A percentile compares a stretch with the other conserved stretches of the same genome.
These are phyloP conservation scores for Linnemannia zychae DNA, from an alignment of 192 early-diverging fungal genomes.

Conservation along the genomic window DNA sequence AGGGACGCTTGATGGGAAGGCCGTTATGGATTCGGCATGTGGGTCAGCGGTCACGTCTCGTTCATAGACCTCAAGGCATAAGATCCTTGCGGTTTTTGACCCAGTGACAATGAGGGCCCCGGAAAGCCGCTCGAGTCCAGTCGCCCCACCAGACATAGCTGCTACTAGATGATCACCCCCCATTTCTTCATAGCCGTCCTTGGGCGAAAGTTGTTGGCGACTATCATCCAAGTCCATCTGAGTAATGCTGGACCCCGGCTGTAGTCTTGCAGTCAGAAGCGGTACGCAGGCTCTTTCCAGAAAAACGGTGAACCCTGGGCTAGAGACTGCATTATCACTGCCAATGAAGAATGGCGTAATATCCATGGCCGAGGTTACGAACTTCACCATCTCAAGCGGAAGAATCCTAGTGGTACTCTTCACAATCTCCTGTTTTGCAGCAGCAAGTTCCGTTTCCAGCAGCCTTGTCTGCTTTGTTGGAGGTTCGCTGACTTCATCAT, in stretches of 20 bases:
- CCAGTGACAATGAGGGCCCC: conserved; percentile 13
- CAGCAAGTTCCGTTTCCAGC: conserved; percentile 2
- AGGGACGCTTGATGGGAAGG: conserved; percentile 11
- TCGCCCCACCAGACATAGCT: conserved; percentile 7
- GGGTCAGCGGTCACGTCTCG: conserved; percentile 3
- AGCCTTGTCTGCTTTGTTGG: conserved; percentile 16
- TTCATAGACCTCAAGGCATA: neutral
- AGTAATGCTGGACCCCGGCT: conserved; percentile 4
- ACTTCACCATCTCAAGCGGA: conserved; percentile 10
- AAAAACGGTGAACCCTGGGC: conserved; percentile 6
- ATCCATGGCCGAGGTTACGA: conserved; percentile 13
- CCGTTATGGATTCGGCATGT: conserved; percentile 14
- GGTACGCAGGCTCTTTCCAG: conserved; percentile 1
- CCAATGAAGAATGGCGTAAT: neutral
- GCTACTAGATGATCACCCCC: conserved; percentile 9
- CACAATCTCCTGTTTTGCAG: conserved; percentile 2
- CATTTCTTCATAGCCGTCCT: conserved; percentile 6
- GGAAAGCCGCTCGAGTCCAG: conserved; percentile 12
- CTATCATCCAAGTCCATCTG: conserved; percentile 14
- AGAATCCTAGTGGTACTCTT: neutral
- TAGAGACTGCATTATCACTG: neutral
- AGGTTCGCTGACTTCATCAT: neutral
- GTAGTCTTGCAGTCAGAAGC: conserved; percentile 1
- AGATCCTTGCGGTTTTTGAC: conserved; percentile 1
- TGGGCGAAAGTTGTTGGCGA: neutral